Conservation (phyloP, 495 filamentous ascomycete species). For the Penicillium lividum region DNA sequence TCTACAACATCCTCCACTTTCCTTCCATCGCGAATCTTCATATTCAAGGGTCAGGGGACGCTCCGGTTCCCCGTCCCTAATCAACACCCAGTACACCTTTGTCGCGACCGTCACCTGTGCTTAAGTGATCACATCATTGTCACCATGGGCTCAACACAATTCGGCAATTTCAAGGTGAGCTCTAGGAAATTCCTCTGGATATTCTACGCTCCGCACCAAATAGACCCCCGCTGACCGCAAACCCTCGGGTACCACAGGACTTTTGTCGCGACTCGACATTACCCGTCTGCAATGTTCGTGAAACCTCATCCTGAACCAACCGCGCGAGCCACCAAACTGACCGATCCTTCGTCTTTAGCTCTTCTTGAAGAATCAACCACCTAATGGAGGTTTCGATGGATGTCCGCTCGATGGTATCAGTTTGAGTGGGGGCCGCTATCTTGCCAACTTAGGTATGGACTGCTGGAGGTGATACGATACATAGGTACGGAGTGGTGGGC, state of each 20-base stretch:
- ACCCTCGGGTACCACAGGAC: constrained; percentile 53
- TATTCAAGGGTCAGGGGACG: constrained; percentile 36
- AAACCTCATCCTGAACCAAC: background rate
- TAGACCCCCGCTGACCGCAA: constrained; percentile 24
- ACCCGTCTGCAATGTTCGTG: constrained; percentile 93
- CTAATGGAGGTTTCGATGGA: constrained; percentile 57
- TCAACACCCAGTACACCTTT: constrained; percentile 9
- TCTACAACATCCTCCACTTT: background rate
- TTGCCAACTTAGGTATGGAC: constrained; percentile 82
- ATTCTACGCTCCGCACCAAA: background rate
- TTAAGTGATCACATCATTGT: constrained; percentile 9
- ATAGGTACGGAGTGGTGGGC: background rate
- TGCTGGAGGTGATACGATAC: background rate
- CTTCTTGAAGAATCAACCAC: constrained; percentile 50
- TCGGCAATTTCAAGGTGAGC: constrained; percentile 89
- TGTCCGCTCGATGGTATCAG: constrained; percentile 74
- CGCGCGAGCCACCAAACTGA: constrained; percentile 22
- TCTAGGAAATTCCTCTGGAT: constrained; percentile 4
- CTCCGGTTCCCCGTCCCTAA: constrained; percentile 18
- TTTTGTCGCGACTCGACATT: constrained; percentile 97
- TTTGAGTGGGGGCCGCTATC: constrained; percentile 59
- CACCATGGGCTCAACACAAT: constrained; percentile 66
- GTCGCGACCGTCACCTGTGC: constrained; percentile 18
- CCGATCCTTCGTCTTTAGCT: constrained; percentile 40
- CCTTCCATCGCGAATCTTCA: constrained; percentile 25